Base-by-base conservation (phyloP, 306 rosid genomes). In the Prinsepia uniflora region DNA sequence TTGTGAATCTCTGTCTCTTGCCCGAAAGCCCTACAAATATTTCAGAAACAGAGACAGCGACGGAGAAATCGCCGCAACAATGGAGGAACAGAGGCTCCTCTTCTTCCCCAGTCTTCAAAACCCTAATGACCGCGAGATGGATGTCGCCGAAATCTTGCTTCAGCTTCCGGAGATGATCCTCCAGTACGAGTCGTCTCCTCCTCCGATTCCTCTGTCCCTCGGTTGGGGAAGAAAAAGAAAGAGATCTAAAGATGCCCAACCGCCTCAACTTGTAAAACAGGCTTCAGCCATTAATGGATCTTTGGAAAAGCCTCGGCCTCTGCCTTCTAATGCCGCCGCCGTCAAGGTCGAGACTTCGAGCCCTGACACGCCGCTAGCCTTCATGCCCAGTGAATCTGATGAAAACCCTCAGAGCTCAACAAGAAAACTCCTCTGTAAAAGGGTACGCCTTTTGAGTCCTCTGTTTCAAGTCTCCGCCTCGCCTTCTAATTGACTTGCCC, bases 341-440 rank as follows among this genome's bases (percentile, higher is more conserved):
- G 54, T 19, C 15, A 81, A 86, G 74, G 54, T 49, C n/a, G 55
- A 82, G 63, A 67, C 85, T 76, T 39, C 78, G 1, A 83, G 81
- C 49, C 89, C 87, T 5, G 82, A 77, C 0, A 88, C 96, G 18
- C 92, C 92, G 67, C 79, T 84, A 40, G 78, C 82, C 2, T 85
- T 79, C 73, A 73, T 80, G 11, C 86, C 81, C 1, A 70, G 86
- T 55, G 92, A 86, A 68, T 84, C 90, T 17, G 92, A 88, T 12
- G 84, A 86, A 18, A 85, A 73, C 62, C 74, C 69, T 18, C 55
- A 76, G 19, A 58, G 39, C 45, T 10, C 22, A 53, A 79, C 40
- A 36, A 75, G 63, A 54, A 85, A 74, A 63, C 8, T 41, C 30
- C 34, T 67, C 14, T 65, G 67, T 61, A 76, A 84, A 71, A 86